Percentiles rank a stretch among this genome's conserved stretches.
phyloP scores from a whole-genome alignment of 768 basidiomycete genomes.

The Coprinellus aureogranulatus region DNA sequence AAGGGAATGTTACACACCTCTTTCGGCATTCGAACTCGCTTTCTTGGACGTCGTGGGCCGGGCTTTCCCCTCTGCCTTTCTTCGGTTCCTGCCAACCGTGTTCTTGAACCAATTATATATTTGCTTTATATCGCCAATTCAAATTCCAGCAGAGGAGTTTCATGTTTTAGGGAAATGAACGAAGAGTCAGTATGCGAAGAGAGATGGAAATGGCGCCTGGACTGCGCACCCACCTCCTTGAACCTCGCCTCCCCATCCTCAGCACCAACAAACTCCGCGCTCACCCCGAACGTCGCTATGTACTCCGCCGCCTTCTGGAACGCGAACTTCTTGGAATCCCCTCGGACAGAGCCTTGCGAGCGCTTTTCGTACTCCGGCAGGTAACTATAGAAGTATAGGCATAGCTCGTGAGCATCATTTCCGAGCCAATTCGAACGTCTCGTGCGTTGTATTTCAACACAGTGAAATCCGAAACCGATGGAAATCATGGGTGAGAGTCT shows the following conservation, averaged over 20 bases:
- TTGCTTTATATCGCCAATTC: slow-evolving; percentile 41
- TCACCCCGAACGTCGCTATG: slow-evolving; percentile 56
- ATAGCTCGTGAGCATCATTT: slow-evolving; percentile 3
- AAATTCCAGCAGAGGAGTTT: no score
- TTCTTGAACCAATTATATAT: slow-evolving; percentile 78
- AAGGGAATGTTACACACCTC: slow-evolving; percentile 31
- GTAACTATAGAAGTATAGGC: slow-evolving; percentile 34
- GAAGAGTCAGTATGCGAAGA: not conserved
- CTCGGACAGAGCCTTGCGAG: slow-evolving; percentile 57
- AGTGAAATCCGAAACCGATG: no score
- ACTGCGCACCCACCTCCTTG: slow-evolving; percentile 46
- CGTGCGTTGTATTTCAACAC: no score
- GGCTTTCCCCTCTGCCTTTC: slow-evolving; percentile 55
- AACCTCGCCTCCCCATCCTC: slow-evolving; percentile 61
- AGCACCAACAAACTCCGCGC: slow-evolving; percentile 49
- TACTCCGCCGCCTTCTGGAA: slow-evolving; percentile 62
- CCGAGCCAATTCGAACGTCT: no score
- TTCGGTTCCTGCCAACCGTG: slow-evolving; percentile 58
- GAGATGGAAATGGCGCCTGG: not conserved
- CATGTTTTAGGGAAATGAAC: no score
- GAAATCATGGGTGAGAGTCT: no score
- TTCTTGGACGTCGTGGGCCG: slow-evolving; percentile 45
- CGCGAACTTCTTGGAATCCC: slow-evolving; percentile 70
- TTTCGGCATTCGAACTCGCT: slow-evolving; percentile 36
- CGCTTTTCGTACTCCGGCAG: slow-evolving; percentile 58